Conservation (phyloP, 768 basidiomycete species). For the Pleurotus sapidus region DNA sequence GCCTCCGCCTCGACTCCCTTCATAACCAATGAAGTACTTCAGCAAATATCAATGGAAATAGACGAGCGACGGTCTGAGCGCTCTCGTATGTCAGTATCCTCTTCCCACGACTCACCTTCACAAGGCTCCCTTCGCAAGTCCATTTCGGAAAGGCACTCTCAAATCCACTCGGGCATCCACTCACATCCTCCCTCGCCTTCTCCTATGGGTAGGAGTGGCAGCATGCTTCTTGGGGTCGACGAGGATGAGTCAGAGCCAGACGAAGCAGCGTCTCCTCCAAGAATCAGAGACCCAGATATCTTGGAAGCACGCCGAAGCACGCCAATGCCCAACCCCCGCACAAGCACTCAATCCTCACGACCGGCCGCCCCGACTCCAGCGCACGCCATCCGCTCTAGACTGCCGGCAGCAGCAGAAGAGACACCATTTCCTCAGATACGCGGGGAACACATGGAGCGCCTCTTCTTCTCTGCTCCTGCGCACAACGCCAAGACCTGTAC, state of each 20-base stretch:
- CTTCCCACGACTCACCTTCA: conserved; percentile 12
- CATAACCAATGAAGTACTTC: conserved; percentile 56
- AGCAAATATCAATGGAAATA: conserved; percentile 63
- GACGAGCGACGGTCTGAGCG: conserved; percentile 59
- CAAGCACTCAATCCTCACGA: conserved; percentile 16
- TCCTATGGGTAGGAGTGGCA: conserved; percentile 9
- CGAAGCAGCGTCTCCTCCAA: conserved; percentile 4
- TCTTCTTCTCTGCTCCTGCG: conserved; percentile 80
- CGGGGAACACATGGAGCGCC: conserved; percentile 69
- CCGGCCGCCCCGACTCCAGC: conserved; percentile 34
- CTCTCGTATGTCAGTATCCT: conserved; percentile 15
- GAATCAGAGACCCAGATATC: not conserved
- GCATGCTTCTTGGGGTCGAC: conserved; percentile 3
- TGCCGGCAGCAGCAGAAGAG: conserved; percentile 17
- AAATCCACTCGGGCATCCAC: not conserved
- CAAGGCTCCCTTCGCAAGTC: conserved; percentile 7
- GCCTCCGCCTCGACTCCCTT: conserved; percentile 26
- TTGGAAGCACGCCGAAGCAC: not conserved
- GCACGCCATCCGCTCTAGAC: conserved; percentile 21
- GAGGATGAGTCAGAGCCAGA: conserved; percentile 15
- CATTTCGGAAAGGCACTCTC: conserved; percentile 1
- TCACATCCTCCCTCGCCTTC: conserved; percentile 7
- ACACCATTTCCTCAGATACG: conserved; percentile 83
- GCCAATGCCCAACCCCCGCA: conserved; percentile 1
- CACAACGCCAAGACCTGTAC: conserved; percentile 71